These are phyloP conservation scores for Geranium rotundifolium DNA, from an alignment of 345 rosid species.

Conservation along the genomic window DNA sequence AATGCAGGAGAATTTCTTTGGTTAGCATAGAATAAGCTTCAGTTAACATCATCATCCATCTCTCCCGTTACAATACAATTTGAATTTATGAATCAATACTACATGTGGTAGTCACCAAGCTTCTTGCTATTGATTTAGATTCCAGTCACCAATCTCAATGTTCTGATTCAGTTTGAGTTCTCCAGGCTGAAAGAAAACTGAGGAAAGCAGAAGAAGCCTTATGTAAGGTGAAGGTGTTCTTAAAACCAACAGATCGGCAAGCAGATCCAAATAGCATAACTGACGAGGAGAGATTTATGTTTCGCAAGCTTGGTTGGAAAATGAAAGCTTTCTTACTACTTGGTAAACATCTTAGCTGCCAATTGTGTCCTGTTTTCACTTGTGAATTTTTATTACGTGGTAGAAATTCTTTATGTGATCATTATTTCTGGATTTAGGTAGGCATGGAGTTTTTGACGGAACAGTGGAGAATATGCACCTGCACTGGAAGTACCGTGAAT, in stretches of 20 bases:
- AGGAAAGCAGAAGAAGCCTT: constrained; percentile 63
- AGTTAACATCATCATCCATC: too few relatives aligned
- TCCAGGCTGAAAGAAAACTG: constrained; percentile 63
- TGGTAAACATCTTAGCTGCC: constrained; percentile 32
- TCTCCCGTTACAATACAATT: too few relatives aligned
- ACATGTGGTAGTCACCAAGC: too few relatives aligned
- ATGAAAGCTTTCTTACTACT: constrained; percentile 95
- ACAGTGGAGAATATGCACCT: constrained; percentile 97
- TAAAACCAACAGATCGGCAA: constrained; percentile 55
- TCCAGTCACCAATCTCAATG: not conserved
- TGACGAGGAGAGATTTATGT: constrained; percentile 96
- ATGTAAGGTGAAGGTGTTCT: constrained; percentile 61
- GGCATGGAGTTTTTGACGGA: constrained; percentile 92
- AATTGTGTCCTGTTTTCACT: not conserved
- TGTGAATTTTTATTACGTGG: not conserved
- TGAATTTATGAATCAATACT: too few relatives aligned
- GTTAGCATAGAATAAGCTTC: too few relatives aligned
- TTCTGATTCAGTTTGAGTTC: constrained; percentile 1
- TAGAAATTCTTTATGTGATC: constrained; percentile 12
- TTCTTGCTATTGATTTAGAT: too few relatives aligned
- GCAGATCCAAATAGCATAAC: constrained; percentile 73
- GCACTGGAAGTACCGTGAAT: constrained; percentile 92
- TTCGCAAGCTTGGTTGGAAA: constrained; percentile 83
- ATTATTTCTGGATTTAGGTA: constrained; percentile 40
- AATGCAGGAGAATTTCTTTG: too few relatives aligned